These are phyloP conservation scores for Graphilbum fragrans DNA, from an alignment of 2,329 filamentous ascomycete genomes.

Conservation along the genomic window DNA sequence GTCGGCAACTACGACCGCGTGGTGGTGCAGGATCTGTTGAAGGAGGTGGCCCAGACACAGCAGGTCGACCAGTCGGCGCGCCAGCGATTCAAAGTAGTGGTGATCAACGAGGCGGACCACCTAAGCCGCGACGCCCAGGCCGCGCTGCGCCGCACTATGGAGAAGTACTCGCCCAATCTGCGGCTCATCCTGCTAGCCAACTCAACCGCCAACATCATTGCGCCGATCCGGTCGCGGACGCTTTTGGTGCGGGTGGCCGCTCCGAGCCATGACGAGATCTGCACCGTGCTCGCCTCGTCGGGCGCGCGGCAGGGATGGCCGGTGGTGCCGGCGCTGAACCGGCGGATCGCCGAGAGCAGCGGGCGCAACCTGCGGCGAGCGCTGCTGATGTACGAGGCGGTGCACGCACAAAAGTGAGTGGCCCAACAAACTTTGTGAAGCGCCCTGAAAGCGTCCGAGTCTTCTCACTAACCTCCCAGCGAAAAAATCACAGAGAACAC, in stretches of 20 bases:
- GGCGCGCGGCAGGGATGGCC: conserved; percentile 76
- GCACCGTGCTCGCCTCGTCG: conserved; percentile 55
- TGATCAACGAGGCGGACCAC: conserved; percentile 97
- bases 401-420: conserved; percentile 89
- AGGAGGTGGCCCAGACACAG: conserved; percentile 97
- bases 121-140: conserved; percentile 91
- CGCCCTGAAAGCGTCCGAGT: not conserved
- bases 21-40: conserved; percentile 87
- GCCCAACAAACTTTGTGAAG: not conserved
- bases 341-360: conserved; percentile 79
- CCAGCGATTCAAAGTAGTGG: conserved; percentile 95
- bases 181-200: conserved; percentile 87
- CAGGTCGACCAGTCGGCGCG: conserved; percentile 89
- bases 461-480: no score
- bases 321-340: conserved; percentile 62
- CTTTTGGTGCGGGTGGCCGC: conserved; percentile 85
- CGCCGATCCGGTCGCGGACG: conserved; percentile 88
- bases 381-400: conserved; percentile 91
- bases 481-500: conserved; percentile 84
- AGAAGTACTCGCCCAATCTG: conserved; percentile 96
- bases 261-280: conserved; percentile 77
- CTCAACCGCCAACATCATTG: conserved; percentile 96
- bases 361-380: conserved; percentile 83
- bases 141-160: conserved; percentile 89
- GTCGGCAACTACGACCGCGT: conserved; percentile 95